Evolutionary conservation across 495 filamentous ascomycete species (phyloP).

Genomic region (Xylaria scruposa): DNA sequence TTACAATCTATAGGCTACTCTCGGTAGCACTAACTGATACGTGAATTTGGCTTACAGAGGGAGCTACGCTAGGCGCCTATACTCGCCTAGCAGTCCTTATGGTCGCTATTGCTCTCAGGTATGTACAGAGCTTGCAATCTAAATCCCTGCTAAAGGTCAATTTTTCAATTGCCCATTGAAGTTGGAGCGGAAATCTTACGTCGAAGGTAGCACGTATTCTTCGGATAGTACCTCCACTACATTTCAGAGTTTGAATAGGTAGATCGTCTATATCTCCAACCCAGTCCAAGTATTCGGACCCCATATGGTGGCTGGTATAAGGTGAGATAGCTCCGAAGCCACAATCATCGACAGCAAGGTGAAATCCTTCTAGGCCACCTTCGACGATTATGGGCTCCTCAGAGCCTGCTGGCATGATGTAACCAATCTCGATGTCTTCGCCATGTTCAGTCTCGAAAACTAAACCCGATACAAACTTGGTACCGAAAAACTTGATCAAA

Average conservation of each 20-base stretch:
- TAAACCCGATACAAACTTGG: conserved; percentile 17
- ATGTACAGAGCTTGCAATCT: conserved; percentile 17
- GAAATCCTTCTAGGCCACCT: conserved; percentile 22
- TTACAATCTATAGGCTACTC: background rate
- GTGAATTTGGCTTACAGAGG: background rate
- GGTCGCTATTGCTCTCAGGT: background rate
- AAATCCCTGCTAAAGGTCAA: conserved; percentile 14
- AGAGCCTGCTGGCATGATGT: conserved; percentile 9
- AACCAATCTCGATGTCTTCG: conserved; percentile 28
- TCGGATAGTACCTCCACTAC: background rate
- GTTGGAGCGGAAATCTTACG: background rate
- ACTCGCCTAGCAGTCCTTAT: background rate
- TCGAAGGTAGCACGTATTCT: conserved; percentile 22
- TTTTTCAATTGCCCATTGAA: background rate
- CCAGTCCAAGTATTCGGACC: conserved; percentile 21
- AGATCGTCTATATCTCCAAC: conserved; percentile 18
- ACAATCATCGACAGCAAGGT: conserved; percentile 22
- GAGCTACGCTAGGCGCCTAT: background rate
- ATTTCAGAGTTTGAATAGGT: conserved; percentile 4
- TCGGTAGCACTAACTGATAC: background rate
- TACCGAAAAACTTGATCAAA: conserved; percentile 19
- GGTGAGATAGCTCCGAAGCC: conserved; percentile 20
- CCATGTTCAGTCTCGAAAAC: conserved; percentile 17
- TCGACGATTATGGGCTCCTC: conserved; percentile 19
- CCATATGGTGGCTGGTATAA: conserved; percentile 22